Evolutionary conservation across 345 rosid species (phyloP).

Genomic region (Cardamine occulta): DNA sequence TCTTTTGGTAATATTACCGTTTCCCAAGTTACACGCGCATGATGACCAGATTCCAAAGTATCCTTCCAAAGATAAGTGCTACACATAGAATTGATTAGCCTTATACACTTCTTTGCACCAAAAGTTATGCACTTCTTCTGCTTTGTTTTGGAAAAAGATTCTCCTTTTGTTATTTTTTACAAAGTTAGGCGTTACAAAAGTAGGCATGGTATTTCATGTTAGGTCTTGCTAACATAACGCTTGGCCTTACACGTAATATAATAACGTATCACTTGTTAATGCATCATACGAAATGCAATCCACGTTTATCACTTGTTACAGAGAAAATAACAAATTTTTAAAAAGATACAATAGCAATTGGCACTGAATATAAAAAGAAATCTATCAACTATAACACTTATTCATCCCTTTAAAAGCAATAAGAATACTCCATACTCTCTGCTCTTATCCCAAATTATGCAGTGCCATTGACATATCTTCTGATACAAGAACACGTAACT

Average conservation of each 20-base stretch:
- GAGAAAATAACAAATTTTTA: not conserved
- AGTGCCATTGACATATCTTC: conserved; percentile 7
- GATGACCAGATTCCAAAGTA: no score
- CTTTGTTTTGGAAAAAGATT: not conserved
- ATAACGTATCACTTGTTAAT: not conserved
- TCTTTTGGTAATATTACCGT: no score
- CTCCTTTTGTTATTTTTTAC: not conserved
- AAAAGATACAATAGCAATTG: no score
- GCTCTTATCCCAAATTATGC: not conserved
- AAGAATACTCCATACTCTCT: no score
- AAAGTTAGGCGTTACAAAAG: not conserved
- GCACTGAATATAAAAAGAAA: not conserved
- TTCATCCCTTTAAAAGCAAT: not conserved
- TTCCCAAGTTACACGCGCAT: no score
- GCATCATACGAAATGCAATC: not conserved
- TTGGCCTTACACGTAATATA: not conserved
- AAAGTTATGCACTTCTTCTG: not conserved
- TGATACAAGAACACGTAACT: not conserved
- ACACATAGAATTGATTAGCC: no score
- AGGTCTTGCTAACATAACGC: no score
- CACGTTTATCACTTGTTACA: not conserved
- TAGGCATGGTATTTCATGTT: no score
- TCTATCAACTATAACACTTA: not conserved
- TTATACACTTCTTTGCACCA: no score
- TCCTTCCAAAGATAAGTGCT: no score